Evolutionary conservation across 257 asterid genomes (phyloP), one percentile per base, ranked within the genome.

Genomic region (Solanum acaule): DNA sequence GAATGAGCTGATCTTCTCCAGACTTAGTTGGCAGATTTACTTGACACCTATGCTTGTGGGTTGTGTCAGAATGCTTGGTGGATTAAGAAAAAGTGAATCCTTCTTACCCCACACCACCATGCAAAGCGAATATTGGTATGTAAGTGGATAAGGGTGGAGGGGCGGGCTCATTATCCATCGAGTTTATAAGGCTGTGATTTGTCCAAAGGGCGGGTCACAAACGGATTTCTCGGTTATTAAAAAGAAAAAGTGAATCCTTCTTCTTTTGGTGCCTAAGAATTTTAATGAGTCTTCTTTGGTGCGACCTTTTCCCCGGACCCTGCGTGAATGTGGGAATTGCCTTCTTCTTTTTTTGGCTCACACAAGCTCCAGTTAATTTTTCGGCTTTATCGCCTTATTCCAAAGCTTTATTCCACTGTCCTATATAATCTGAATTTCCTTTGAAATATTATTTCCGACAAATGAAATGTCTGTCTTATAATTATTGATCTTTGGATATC

Each of bases 141-240:
- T 52, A 52, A 52, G 63, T 16, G 63, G 63, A 52, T 6, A 52
- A 52, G 23, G 63, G 10, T 52, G 13, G 63, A 16, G 23, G 23
- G 4, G 63, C 4, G 0, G 63, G 10, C 63, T 52, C 1, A 6
- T 52, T 16, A 52, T 52, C 63, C 10, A 52, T 23, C 1, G 10
- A 16, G 23, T 16, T 52, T 6, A 52, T 23, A 52, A 52, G 23
- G 10, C 4, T 52, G 63, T 16, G 10, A 16, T 52, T 52, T 52
- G 3, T 6, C 1, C 0, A 2, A 52, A 52, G 23, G 63, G 23
- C 0, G 4, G 23, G 23, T 52, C 61, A 16, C 23, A 6, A 0
- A 52, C 9, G 63, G 23, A 52, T 52, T 52, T 52, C 63, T 52
- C 0, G 9, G 63, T 15, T 52, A 16, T 52, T 9, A 5, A 15